Evolutionary conservation across 1,139 yeast genomes (phyloP).

Genomic region (Arxiozyma slooffiae): DNA sequence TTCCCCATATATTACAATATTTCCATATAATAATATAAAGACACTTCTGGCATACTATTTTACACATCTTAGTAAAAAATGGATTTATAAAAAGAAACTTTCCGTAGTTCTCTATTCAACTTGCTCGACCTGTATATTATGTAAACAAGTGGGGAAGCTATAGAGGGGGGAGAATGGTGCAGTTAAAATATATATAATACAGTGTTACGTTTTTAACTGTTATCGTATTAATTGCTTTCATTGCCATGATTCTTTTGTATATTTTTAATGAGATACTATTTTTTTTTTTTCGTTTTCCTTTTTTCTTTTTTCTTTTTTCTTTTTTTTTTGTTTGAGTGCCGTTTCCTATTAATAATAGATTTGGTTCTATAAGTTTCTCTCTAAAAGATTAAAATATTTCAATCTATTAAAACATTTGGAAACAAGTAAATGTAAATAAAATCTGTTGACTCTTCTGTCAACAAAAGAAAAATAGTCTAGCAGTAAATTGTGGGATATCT

Average conservation of each 20-base stretch:
- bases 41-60: not conserved
- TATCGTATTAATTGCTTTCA: not conserved
- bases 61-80: no score
- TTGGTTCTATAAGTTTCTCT: not conserved
- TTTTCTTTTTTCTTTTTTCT: no score
- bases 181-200: no score
- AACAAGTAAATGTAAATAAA: not conserved
- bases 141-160: not conserved
- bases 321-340: not conserved
- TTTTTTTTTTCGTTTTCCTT: no score
- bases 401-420: no score
- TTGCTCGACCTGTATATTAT: not conserved
- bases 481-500: not conserved
- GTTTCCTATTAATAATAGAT: not conserved
- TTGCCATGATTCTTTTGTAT: not conserved
- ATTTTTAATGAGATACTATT: no score
- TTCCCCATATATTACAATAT: not conserved
- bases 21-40: no score
- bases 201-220: no score
- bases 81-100: not conserved
- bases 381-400: not conserved
- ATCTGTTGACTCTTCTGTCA: not conserved
- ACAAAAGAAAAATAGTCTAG: not conserved
- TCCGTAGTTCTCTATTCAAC: not conserved
- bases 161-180: not conserved